Evolutionary conservation across 2,329 filamentous ascomycete genomes (phyloP).

Genomic region (Sclerotinia borealis): DNA sequence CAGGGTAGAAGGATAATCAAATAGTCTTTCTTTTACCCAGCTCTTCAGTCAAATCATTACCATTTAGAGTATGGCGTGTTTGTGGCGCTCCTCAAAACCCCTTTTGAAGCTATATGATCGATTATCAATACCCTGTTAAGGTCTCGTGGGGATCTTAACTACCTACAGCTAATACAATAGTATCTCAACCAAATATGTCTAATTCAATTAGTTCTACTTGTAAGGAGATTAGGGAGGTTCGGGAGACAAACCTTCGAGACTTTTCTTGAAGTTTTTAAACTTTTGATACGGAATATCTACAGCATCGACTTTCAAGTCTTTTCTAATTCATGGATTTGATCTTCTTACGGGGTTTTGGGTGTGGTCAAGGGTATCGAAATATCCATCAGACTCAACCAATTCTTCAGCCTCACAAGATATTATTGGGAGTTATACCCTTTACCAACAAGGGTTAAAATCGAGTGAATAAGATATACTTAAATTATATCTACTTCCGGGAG

Average conservation of each 20-base stretch:
- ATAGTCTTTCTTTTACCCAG: neutral
- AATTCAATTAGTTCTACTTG: neutral
- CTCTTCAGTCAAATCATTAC: neutral
- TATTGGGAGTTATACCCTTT: neutral
- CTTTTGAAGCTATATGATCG: neutral
- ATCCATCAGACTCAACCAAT: neutral
- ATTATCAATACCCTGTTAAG: conserved; percentile 1
- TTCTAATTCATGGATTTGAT: neutral
- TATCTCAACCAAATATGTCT: neutral
- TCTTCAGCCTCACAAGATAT: neutral
- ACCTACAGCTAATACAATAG: neutral
- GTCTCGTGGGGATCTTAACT: neutral
- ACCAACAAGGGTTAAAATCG: neutral
- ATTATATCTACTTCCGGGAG: neutral
- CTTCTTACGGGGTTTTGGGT: neutral
- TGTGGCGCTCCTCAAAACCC: neutral
- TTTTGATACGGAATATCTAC: neutral
- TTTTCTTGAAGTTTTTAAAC: neutral
- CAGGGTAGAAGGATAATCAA: too few species aligned
- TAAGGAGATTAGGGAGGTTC: neutral
- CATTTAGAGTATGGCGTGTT: neutral
- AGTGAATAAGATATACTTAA: neutral
- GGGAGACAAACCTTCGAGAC: neutral
- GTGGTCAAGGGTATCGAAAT: neutral
- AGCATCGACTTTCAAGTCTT: neutral